These are phyloP conservation scores for Aleurites moluccanus DNA, from an alignment of 441 rosid genomes.

Conservation along the genomic window DNA sequence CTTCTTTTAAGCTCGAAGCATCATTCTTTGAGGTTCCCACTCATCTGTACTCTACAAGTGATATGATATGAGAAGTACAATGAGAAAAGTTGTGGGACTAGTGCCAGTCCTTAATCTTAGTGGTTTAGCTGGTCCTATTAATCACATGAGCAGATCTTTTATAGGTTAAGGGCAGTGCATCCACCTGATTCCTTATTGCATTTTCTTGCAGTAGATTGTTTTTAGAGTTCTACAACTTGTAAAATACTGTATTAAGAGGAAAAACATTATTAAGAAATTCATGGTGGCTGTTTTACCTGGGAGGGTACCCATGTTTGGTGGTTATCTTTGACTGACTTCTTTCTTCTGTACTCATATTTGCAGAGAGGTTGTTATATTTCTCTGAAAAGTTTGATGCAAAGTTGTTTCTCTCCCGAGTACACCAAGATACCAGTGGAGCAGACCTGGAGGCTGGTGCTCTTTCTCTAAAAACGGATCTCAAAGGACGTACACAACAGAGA, in stretches of 20 bases:
- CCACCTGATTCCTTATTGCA: neutral
- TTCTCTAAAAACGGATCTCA: conserved; percentile 88
- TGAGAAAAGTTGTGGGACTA: neutral
- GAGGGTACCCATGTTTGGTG: conserved; percentile 5
- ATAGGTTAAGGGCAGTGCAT: neutral
- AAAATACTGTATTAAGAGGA: neutral
- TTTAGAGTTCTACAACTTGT: neutral
- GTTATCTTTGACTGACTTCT: conserved; percentile 9
- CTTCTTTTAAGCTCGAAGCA: neutral
- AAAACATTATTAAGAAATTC: neutral
- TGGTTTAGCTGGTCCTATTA: neutral
- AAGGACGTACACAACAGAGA: conserved; percentile 89
- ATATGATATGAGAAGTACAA: neutral
- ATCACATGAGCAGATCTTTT: neutral
- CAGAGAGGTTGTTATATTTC: conserved; percentile 90
- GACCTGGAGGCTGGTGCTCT: conserved; percentile 94
- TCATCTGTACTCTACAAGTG: neutral
- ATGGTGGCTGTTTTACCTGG: neutral
- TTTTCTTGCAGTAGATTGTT: conserved; percentile 10
- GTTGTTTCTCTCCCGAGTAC: conserved; percentile 88
- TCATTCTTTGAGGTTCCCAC: neutral
- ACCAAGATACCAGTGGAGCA: conserved; percentile 73
- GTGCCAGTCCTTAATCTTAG: neutral
- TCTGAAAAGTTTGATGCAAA: conserved; percentile 90
- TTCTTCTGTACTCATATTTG: conserved; percentile 31